Base-by-base conservation (phyloP, 768 basidiomycete genomes). In the Crepidotus variabilis region DNA sequence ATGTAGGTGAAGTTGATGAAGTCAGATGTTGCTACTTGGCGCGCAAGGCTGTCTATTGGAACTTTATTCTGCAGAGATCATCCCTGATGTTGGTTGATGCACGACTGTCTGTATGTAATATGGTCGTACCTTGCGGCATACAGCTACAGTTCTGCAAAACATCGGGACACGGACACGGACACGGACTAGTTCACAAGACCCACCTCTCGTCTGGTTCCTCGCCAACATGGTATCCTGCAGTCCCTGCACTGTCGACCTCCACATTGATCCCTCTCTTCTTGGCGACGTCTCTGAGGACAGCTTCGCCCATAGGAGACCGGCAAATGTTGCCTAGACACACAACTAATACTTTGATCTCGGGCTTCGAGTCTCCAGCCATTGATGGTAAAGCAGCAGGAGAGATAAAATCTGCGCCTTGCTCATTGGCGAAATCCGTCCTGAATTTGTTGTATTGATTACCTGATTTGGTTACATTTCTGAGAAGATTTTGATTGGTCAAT, bases 221-320 rank as follows among this genome's bases (percentile, higher is more conserved):
- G 1, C 88, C 92, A 34, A 85, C 69, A 63, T 97, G 94, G 69
- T 94, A 95, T 13, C 81, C 87, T 9, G 84, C 85, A 1, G 92
- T 96, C 1, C 93, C 93, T 61, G 88, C 89, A 51, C 90, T 92
- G 62, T 94, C 92, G 28, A 94, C 88, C 11, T 69, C 64, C 58
- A 94, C 77, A 50, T 86, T 79, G 39, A 91, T 65, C 11, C 83
- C 84, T 33, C 89, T 84, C 63, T 85, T 78, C 50, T 76, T 71
- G 8, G 88, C 90, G 56, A 84, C 79, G 53, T 91, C 78, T 57
- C 73, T 77, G 28, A 95, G 78, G 21, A 95, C 90, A 1, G 92
- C 94, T 72, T 94, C 92, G 28, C 92, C 94, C 85, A 96, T 92
- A 0, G 94, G 93, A 21, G 91, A 93, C 33, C 94, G 86, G 67